A percentile compares a stretch with the other conserved stretches of the same genome.
Conservation (phyloP, 306 rosid genomes). For the Phaseolus lunatus region DNA sequence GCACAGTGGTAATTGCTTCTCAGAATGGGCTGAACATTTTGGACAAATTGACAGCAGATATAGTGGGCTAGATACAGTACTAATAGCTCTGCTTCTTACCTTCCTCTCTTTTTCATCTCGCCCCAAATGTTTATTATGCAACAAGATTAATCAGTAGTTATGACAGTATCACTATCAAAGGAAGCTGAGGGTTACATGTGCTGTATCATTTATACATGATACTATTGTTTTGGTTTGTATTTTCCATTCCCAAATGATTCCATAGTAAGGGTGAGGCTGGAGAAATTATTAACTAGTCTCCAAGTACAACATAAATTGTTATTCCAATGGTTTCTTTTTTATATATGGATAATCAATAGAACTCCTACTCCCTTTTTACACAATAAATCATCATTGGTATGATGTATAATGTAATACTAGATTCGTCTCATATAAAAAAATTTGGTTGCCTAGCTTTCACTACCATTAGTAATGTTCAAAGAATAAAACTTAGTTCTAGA, state of each 20-base stretch:
- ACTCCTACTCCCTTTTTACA: no score
- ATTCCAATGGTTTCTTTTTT: no score
- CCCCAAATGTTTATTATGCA: neutral
- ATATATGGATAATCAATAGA: no score
- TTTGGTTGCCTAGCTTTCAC: no score
- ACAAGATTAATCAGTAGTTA: constrained; percentile 15
- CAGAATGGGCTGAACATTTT: constrained; percentile 47
- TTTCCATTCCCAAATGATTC: neutral
- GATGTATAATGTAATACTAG: no score
- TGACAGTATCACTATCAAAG: neutral
- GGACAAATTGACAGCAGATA: constrained; percentile 54
- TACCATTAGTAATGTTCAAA: no score
- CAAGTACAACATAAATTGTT: no score
- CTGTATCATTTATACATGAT: neutral
- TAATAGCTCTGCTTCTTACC: constrained; percentile 27
- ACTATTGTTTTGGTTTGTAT: neutral
- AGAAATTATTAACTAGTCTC: no score
- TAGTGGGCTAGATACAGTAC: constrained; percentile 44
- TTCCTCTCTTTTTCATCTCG: neutral
- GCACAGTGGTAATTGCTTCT: constrained; percentile 60
- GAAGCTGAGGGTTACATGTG: neutral
- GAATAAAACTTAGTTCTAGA: no score
- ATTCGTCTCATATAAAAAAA: no score
- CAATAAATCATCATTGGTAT: no score
- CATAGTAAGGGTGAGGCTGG: no score